Conservation (phyloP, 176 grass and related monocot genomes). For the Stipa capillata region DNA sequence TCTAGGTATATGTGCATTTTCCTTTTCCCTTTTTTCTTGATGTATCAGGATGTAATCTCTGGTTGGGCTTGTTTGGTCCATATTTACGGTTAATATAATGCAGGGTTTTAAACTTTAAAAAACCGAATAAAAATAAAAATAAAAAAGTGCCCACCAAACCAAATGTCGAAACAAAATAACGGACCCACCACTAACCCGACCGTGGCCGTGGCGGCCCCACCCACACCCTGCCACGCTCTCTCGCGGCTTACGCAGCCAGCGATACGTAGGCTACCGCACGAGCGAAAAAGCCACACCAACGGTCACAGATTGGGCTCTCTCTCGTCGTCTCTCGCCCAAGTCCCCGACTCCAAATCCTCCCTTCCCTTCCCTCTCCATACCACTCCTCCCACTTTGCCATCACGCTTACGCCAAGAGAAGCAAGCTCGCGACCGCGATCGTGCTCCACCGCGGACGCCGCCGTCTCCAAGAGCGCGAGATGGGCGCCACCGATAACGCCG, state of each 20-base stretch:
- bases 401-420: background rate
- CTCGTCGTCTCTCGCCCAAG: no score
- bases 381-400: background rate
- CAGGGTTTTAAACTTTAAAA: no score
- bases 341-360: conserved; percentile 14
- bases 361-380: background rate
- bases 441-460: background rate
- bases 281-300: conserved; percentile 66
- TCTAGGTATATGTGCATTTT: no score
- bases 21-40: no score
- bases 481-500: conserved; percentile 41
- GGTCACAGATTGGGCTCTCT: conserved; percentile 36
- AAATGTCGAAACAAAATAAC: background rate
- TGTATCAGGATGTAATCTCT: no score
- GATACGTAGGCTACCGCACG: conserved; percentile 1
- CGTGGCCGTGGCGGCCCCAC: background rate
- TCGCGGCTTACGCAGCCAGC: background rate
- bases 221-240: background rate
- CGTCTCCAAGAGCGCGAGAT: background rate
- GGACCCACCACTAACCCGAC: background rate
- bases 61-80: no score
- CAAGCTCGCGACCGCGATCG: background rate
- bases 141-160: no score
- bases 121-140: background rate
- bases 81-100: no score